phyloP scores from a whole-genome alignment of 2,329 filamentous ascomycete species.

The Fusarium subtropicale region DNA sequence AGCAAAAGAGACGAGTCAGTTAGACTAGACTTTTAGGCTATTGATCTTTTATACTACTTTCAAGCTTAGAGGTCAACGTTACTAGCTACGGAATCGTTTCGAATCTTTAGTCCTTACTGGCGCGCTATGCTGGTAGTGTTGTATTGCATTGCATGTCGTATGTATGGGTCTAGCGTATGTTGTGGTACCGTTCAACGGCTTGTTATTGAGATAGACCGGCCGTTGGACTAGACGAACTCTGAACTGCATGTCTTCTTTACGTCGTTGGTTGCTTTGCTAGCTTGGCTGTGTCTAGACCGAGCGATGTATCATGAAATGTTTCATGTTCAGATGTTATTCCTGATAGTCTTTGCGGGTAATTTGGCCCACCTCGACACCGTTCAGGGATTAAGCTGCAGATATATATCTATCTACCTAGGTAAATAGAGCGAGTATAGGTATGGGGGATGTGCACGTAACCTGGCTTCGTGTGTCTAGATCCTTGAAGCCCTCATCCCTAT shows the following conservation, averaged over 20 bases:
- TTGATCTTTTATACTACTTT: neutral
- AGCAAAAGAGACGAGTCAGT: neutral
- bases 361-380: neutral
- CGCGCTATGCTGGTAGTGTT: conserved; percentile 2
- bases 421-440: neutral
- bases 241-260: neutral
- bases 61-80: neutral
- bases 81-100: neutral
- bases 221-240: conserved; percentile 1
- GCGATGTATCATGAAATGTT: neutral
- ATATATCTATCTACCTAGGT: neutral
- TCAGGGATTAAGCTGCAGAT: neutral
- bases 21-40: neutral
- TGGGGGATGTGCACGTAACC: neutral
- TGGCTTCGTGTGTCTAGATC: neutral
- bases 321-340: neutral
- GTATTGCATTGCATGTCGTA: conserved; percentile 5
- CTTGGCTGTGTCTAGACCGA: neutral
- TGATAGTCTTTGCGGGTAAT: neutral
- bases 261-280: neutral
- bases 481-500: neutral
- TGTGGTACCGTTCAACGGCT: neutral
- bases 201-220: conserved; percentile 5
- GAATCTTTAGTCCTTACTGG: neutral
- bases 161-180: conserved; percentile 6